phyloP scores from a whole-genome alignment of 2,329 filamentous ascomycete species.

The Byssothecium circinans region DNA sequence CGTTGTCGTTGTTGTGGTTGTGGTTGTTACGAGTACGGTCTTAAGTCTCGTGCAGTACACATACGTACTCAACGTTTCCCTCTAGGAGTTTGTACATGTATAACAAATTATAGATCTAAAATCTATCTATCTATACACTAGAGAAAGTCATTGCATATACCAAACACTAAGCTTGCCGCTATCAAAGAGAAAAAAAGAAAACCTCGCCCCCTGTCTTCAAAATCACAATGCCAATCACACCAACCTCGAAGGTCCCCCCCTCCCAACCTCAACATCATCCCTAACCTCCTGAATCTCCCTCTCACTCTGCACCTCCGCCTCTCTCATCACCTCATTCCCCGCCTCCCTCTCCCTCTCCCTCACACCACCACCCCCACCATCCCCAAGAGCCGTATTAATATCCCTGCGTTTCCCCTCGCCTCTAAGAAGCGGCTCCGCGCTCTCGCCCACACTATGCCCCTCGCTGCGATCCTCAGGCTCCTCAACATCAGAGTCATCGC shows the following conservation, averaged over 20 bases:
- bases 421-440: neutral
- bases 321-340: neutral
- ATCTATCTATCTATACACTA: too few species aligned
- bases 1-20: too few species aligned
- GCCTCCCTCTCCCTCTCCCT: neutral
- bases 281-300: slow-evolving; percentile 5
- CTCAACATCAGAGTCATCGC: slow-evolving; percentile 22
- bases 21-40: too few species aligned
- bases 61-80: too few species aligned
- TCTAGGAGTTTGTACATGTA: too few species aligned
- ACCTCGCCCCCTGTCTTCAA: too few species aligned
- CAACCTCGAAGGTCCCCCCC: neutral
- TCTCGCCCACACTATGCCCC: neutral
- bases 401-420: neutral
- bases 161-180: too few species aligned
- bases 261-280: slow-evolving; percentile 1
- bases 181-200: too few species aligned
- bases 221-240: neutral
- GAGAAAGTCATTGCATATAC: too few species aligned
- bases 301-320: slow-evolving; percentile 1
- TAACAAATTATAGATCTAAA: too few species aligned
- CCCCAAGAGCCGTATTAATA: neutral
- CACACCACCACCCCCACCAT: neutral
- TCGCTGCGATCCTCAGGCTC: neutral
- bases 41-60: too few species aligned